Percentiles rank a stretch among this genome's conserved stretches.
phyloP scores from a whole-genome alignment of 805 yeast genomes.

The Schizosaccharomyces osmophilus region DNA sequence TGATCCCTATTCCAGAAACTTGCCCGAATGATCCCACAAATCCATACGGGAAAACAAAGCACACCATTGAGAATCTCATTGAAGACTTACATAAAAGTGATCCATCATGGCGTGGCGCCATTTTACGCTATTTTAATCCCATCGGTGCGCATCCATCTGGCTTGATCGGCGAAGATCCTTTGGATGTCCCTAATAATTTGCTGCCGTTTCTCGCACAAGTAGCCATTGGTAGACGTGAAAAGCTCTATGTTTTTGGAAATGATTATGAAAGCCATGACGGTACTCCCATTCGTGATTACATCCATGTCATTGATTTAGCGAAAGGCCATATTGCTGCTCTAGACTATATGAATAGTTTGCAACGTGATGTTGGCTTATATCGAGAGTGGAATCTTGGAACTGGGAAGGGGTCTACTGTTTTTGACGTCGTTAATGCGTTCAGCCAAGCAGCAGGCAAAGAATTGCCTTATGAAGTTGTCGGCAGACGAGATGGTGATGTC shows the following conservation, averaged over 20 bases:
- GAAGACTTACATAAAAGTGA: conserved; percentile 28
- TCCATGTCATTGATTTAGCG: conserved; percentile 61
- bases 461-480: conserved; percentile 39
- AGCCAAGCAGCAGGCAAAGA: conserved; percentile 37
- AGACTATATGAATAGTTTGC: conserved; percentile 20
- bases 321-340: conserved; percentile 54
- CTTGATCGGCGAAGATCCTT: conserved; percentile 55
- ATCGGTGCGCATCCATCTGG: conserved; percentile 75
- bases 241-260: conserved; percentile 42
- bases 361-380: conserved; percentile 18
- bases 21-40: conserved; percentile 54
- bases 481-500: conserved; percentile 56
- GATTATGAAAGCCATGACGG: conserved; percentile 55
- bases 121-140: conserved; percentile 59
- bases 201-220: conserved; percentile 58
- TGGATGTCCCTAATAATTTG: conserved; percentile 52
- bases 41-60: conserved; percentile 57
- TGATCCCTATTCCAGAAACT: conserved; percentile 50
- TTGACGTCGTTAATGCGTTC: conserved; percentile 44
- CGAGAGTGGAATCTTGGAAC: conserved; percentile 71
- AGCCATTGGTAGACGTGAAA: conserved; percentile 44
- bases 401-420: conserved; percentile 56
- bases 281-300: conserved; percentile 51
- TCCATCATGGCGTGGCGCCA: conserved; percentile 20
- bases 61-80: conserved; percentile 35